These are phyloP conservation scores for Suillus discolor DNA, from an alignment of 768 basidiomycete genomes.

Conservation along the genomic window DNA sequence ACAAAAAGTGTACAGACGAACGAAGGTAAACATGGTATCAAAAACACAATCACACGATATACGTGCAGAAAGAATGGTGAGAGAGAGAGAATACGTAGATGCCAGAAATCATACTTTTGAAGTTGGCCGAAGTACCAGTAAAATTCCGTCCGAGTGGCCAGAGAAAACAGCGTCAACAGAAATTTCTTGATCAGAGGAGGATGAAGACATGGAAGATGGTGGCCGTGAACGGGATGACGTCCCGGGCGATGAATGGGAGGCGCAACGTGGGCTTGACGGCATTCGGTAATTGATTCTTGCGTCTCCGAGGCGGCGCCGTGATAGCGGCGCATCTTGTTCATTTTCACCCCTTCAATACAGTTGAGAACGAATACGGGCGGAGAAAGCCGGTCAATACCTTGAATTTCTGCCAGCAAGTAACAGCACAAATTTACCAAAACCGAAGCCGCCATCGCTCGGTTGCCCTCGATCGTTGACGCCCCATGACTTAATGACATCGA, in stretches of 20 bases:
- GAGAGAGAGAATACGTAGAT: neutral
- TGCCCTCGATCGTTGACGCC: constrained; percentile 84
- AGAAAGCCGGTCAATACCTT: constrained; percentile 31
- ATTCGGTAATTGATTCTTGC: constrained; percentile 18
- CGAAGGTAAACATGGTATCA: neutral
- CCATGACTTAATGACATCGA: constrained; percentile 79
- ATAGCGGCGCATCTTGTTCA: constrained; percentile 26
- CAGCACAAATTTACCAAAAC: constrained; percentile 71
- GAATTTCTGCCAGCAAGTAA: constrained; percentile 64
- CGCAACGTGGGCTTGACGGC: constrained; percentile 12
- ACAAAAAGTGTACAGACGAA: neutral
- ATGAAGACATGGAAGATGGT: constrained; percentile 12
- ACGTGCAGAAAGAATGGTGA: neutral
- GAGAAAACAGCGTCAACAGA: constrained; percentile 82
- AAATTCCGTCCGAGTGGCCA: constrained; percentile 82
- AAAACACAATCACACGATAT: neutral
- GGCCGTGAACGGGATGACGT: constrained; percentile 15
- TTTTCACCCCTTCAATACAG: constrained; percentile 25
- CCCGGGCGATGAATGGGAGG: constrained; percentile 7
- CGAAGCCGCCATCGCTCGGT: constrained; percentile 84
- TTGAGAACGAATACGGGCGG: neutral
- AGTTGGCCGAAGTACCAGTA: constrained; percentile 72
- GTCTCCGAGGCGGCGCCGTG: constrained; percentile 31
- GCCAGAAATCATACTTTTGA: constrained; percentile 15
- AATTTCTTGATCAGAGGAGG: constrained; percentile 37